Evolutionary conservation across 495 filamentous ascomycete species (phyloP), one percentile per base, ranked within the genome.

Genomic region (Opeltia flavorubescens): DNA sequence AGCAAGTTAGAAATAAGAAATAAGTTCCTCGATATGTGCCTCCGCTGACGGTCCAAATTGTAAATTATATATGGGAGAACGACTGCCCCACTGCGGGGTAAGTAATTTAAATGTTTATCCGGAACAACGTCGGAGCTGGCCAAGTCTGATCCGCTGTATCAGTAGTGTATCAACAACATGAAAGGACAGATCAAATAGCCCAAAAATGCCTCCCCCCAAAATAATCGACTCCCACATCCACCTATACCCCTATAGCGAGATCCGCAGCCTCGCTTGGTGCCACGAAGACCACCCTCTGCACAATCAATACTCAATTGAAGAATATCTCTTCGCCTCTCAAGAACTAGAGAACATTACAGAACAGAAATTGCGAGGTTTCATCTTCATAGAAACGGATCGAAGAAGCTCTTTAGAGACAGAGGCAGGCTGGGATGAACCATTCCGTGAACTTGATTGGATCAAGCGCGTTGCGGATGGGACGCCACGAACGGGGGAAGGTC

Each of bases 171-270:
- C n/a, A n/a, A n/a, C n/a, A n/a, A n/a, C n/a, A n/a, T n/a, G n/a
- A n/a, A n/a, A n/a, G n/a, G n/a, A n/a, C n/a, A n/a, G n/a, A n/a
- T n/a, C n/a, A n/a, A n/a, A n/a, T n/a, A n/a, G n/a, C n/a, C n/a
- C n/a, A n/a, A n/a, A n/a, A n/a, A n/a, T n/a, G n/a, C n/a, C n/a
- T n/a, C n/a, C n/a, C n/a, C n/a, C n/a, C n/a, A n/a, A 36, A 34
- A 73, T 88, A 44, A 69, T 94, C 46, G 88, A 94, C 65, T 81
- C 86, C 7, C 88, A 95, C 67, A 80, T 94, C 63, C 88, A 94
- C 63, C 78, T 93, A 59, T 91, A 76, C 64, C 79, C 82, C 50
- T 58, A 66, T 43, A 71, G 76, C 29, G 80, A 87, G 51, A 59
- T 81, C 27, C 50, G 63, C 40, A 71, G 72, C 23, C 67, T 89